Evolutionary conservation across 306 rosid genomes (phyloP).

Genomic region (Ammopiptanthus mongolicus): DNA sequence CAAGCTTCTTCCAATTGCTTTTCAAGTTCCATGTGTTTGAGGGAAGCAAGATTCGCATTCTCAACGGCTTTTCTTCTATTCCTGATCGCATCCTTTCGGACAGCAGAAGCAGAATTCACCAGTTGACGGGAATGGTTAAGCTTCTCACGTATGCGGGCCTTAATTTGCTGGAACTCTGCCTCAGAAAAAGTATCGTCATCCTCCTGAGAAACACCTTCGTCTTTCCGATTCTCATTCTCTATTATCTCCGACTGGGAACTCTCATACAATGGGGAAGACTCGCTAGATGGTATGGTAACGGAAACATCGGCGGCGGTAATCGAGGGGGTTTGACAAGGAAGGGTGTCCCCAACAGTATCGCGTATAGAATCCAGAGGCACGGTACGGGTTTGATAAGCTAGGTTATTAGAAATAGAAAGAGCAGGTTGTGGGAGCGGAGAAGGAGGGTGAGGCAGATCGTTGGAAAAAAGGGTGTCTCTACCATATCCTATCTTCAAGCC

Average conservation of each 20-base stretch:
- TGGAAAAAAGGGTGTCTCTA: conserved; percentile 27
- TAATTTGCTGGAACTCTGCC: conserved; percentile 31
- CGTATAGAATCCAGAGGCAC: not conserved
- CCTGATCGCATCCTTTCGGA: conserved; percentile 58
- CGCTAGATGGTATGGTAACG: conserved; percentile 4
- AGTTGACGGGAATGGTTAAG: conserved; percentile 41
- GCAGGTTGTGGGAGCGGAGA: not conserved
- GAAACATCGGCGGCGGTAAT: not conserved
- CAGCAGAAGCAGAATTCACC: conserved; percentile 44
- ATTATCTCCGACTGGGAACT: conserved; percentile 3
- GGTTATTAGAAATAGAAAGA: not conserved
- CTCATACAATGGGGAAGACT: conserved; percentile 2
- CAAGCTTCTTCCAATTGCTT: conserved; percentile 70
- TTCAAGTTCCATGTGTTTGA: conserved; percentile 45
- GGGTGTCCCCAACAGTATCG: not conserved
- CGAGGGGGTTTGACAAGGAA: not conserved
- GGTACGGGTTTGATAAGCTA: not conserved
- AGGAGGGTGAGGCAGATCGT: conserved; percentile 8
- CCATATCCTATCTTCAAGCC: conserved; percentile 74
- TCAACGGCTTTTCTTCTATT: conserved; percentile 46
- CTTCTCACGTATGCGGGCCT: conserved; percentile 44
- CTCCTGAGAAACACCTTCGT: not conserved
- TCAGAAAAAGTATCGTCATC: conserved; percentile 25
- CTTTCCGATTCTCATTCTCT: not conserved
- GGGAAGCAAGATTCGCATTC: conserved; percentile 37